Conservation (phyloP, 2,329 filamentous ascomycete genomes). For the Alternaria sp. region DNA sequence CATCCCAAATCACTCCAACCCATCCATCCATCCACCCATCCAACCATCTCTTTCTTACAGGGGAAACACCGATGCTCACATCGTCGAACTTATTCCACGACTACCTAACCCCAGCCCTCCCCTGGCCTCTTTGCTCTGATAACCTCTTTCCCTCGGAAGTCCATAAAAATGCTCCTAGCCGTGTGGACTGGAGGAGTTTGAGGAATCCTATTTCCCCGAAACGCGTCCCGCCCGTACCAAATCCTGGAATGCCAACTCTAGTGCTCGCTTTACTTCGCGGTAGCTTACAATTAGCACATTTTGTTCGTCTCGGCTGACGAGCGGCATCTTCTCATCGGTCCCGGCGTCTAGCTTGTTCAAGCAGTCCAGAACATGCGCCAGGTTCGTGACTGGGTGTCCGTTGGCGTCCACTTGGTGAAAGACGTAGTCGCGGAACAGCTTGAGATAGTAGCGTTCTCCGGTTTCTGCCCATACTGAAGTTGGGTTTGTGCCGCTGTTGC, state of each 20-base stretch:
- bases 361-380: slow-evolving; percentile 85
- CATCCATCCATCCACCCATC: slow-evolving; percentile 1
- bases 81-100: neutral
- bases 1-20: neutral
- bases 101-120: neutral
- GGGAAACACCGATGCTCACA: neutral
- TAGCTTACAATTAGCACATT: slow-evolving; percentile 88
- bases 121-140: neutral
- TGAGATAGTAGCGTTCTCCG: slow-evolving; percentile 89
- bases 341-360: slow-evolving; percentile 94
- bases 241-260: slow-evolving; percentile 69
- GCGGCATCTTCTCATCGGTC: slow-evolving; percentile 81
- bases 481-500: slow-evolving; percentile 39
- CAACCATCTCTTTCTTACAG: neutral
- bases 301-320: slow-evolving; percentile 90
- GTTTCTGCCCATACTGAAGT: slow-evolving; percentile 81
- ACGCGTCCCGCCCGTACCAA: slow-evolving; percentile 52
- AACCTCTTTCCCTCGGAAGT: neutral
- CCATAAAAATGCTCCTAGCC: slow-evolving; percentile 18
- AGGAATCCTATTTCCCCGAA: slow-evolving; percentile 40
- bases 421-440: slow-evolving; percentile 94
- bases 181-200: slow-evolving; percentile 18
- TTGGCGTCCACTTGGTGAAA: slow-evolving; percentile 93
- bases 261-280: slow-evolving; percentile 78
- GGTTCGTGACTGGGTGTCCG: slow-evolving; percentile 81